Conservation (phyloP, 1,139 yeast genomes). For the Debaryomyces nepalensis region DNA sequence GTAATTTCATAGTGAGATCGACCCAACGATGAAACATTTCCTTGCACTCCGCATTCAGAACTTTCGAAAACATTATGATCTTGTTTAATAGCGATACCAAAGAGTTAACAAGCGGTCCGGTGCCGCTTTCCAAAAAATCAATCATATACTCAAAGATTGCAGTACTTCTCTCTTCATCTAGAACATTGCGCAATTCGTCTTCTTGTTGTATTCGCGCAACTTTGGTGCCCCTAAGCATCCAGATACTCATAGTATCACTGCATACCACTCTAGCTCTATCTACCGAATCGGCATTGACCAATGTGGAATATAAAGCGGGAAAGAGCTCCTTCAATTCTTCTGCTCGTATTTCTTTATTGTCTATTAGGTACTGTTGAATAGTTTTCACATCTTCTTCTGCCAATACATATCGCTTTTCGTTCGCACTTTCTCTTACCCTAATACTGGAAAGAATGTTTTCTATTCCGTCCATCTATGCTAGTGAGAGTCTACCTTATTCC, state of each 20-base stretch:
- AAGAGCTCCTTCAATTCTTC: background rate
- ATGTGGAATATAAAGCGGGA: constrained; percentile 6
- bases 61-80: constrained; percentile 21
- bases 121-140: constrained; percentile 73
- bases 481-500: background rate
- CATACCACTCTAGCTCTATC: constrained; percentile 39
- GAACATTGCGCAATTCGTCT: background rate
- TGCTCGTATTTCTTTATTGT: constrained; percentile 5
- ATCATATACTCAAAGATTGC: constrained; percentile 55
- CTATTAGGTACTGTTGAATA: constrained; percentile 5
- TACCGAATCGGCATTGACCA: constrained; percentile 4
- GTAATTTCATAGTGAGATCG: constrained; percentile 40
- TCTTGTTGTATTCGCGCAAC: background rate
- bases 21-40: constrained; percentile 50
- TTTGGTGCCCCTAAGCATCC: constrained; percentile 61
- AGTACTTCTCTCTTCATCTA: constrained; percentile 4
- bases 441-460: background rate
- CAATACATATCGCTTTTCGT: background rate
- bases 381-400: background rate
- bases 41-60: constrained; percentile 12
- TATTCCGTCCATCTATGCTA: background rate
- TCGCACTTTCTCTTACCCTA: background rate
- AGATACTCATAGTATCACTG: constrained; percentile 66
- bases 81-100: constrained; percentile 52
- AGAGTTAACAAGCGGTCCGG: constrained; percentile 72